Percentiles rank a stretch among this genome's conserved stretches.
These are phyloP conservation scores for Urochloa ruziziensis DNA, from an alignment of 176 grass and related monocot genomes.

Conservation along the genomic window DNA sequence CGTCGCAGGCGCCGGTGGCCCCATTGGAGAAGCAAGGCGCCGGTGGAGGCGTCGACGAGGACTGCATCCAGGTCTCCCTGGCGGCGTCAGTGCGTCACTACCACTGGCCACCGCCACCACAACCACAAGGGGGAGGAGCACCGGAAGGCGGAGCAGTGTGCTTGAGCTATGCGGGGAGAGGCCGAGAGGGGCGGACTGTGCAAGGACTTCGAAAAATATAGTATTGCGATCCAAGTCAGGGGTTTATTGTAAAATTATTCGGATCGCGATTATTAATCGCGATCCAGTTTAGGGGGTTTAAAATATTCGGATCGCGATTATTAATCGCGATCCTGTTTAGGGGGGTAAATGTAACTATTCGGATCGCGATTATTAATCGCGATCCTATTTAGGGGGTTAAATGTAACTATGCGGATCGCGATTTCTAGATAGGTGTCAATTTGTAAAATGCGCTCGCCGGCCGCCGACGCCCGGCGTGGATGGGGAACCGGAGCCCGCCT, in stretches of 20 bases:
- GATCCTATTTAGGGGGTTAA: too few species aligned
- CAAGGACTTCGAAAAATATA: background rate
- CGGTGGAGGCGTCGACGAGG: background rate
- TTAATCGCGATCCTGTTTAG: too few species aligned
- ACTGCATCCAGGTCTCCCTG: background rate
- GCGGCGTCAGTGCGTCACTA: too few species aligned
- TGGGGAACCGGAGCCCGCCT: background rate
- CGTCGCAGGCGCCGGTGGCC: background rate
- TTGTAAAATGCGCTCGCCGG: background rate
- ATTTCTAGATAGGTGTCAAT: background rate
- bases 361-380: background rate
- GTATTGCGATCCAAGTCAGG: too few species aligned
- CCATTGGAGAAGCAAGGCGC: background rate
- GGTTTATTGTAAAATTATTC: too few species aligned
- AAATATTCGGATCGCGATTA: too few species aligned
- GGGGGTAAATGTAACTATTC: too few species aligned
- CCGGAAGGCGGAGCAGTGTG: too few species aligned
- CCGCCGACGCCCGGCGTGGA: background rate
- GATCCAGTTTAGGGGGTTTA: too few species aligned
- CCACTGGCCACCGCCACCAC: background rate
- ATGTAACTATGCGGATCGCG: background rate
- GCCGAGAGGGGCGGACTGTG: too few species aligned
- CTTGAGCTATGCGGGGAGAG: background rate
- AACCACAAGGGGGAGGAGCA: background rate
- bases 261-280: too few species aligned